Conservation (phyloP, 176 grass and related monocot genomes). For the Triticum timopheevii region DNA sequence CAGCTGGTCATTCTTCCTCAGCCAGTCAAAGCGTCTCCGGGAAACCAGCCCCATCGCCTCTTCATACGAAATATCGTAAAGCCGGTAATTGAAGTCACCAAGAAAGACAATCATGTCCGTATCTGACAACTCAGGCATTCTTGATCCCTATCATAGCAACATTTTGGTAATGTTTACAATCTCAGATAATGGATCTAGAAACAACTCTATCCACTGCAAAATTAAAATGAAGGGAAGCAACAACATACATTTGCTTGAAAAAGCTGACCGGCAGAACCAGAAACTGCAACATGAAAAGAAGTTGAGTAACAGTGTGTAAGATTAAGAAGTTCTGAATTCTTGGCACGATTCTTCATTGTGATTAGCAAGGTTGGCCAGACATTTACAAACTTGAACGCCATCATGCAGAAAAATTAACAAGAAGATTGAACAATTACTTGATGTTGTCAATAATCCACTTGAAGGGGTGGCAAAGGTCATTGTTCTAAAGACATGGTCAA, state of each 20-base stretch:
- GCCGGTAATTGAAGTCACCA: conserved; percentile 95
- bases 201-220: neutral
- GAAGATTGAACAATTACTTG: conserved; percentile 53
- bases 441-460: conserved; percentile 38
- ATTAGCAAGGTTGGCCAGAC: neutral
- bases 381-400: conserved; percentile 18
- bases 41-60: conserved; percentile 71
- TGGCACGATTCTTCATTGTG: conserved; percentile 4
- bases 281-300: conserved; percentile 54
- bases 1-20: conserved; percentile 83
- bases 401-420: conserved; percentile 29
- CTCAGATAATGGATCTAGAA: conserved; percentile 9
- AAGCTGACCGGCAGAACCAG: conserved; percentile 54
- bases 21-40: conserved; percentile 54
- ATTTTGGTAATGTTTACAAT: conserved; percentile 32
- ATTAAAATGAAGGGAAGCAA: conserved; percentile 31
- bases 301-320: conserved; percentile 15
- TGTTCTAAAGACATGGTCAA: conserved; percentile 82
- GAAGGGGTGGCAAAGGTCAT: conserved; percentile 59
- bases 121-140: conserved; percentile 70
- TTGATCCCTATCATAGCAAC: conserved; percentile 48
- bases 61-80: conserved; percentile 75
- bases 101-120: conserved; percentile 89
- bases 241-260: conserved; percentile 77
- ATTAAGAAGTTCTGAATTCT: conserved; percentile 9